A percentile compares a stretch with the other conserved stretches of the same genome.
Conservation (phyloP, 75 land plant species). For the Pinus tabuliformis region DNA sequence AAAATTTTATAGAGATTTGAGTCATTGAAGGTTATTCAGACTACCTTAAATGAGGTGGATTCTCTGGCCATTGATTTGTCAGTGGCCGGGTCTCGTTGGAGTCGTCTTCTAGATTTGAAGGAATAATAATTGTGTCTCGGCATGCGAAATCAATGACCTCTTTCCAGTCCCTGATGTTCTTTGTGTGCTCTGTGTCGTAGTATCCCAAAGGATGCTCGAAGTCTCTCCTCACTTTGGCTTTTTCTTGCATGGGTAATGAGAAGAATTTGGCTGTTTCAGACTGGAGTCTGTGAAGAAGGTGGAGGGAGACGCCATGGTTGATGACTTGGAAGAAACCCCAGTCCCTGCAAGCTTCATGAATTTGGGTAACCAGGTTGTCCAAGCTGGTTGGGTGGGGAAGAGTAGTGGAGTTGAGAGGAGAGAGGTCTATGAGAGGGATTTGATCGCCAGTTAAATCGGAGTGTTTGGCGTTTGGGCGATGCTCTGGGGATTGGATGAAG, state of each 20-base stretch:
- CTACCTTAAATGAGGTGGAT: slow-evolving; percentile 45
- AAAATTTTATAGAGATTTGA: too few species aligned
- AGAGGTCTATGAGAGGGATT: too few species aligned
- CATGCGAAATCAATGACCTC: slow-evolving; percentile 67
- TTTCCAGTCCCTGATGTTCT: slow-evolving; percentile 92
- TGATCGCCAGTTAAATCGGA: too few species aligned
- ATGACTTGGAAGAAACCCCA: slow-evolving; percentile 95
- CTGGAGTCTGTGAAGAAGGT: slow-evolving; percentile 43
- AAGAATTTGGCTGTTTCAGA: neutral
- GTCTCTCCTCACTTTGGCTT: neutral
- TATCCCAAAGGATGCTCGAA: slow-evolving; percentile 49
- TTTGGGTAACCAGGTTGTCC: neutral
- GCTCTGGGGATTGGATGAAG: too few species aligned
- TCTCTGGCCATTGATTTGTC: slow-evolving; percentile 62
- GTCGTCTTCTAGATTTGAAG: slow-evolving; percentile 20
- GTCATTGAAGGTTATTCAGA: too few species aligned
- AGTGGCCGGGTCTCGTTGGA: neutral
- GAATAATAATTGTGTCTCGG: slow-evolving; percentile 15
- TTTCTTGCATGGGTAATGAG: neutral
- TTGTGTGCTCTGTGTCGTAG: slow-evolving; percentile 79
- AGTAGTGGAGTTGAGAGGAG: too few species aligned
- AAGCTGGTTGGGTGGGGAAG: too few species aligned
- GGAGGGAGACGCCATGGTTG: slow-evolving; percentile 67
- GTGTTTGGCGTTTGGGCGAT: too few species aligned
- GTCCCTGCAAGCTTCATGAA: slow-evolving; percentile 51